Evolutionary conservation across 352 stramenopile genomes (phyloP).

Genomic region (Peronospora farinosa): DNA sequence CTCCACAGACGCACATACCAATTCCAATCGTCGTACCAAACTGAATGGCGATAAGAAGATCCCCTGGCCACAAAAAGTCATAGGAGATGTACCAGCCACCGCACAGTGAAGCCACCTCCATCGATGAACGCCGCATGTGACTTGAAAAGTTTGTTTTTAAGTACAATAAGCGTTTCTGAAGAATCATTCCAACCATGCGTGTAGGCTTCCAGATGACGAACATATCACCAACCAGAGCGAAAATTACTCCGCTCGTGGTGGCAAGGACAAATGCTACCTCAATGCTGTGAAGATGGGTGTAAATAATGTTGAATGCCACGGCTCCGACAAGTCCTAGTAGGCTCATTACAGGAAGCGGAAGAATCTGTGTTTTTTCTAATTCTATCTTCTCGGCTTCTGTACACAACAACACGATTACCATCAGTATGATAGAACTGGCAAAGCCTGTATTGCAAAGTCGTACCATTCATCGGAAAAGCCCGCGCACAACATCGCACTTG

Average conservation of each 20-base stretch:
- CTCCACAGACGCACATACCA: conserved; percentile 55
- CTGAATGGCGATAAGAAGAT: conserved; percentile 69
- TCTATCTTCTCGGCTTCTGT: conserved; percentile 37
- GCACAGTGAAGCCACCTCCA: conserved; percentile 51
- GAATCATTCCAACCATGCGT: conserved; percentile 63
- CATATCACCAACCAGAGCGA: conserved; percentile 72
- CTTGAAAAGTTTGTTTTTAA: conserved; percentile 50
- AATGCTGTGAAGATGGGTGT: conserved; percentile 74
- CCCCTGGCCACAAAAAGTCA: conserved; percentile 53
- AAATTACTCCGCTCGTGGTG: conserved; percentile 68
- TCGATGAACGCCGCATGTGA: conserved; percentile 46
- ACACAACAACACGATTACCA: neutral
- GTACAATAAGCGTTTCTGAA: conserved; percentile 74
- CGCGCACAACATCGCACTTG: conserved; percentile 56
- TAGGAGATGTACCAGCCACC: conserved; percentile 63
- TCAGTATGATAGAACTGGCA: neutral
- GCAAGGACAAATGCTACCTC: conserved; percentile 77
- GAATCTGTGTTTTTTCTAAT: conserved; percentile 58
- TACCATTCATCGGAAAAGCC: conserved; percentile 39
- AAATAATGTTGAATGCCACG: conserved; percentile 86
- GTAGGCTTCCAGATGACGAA: conserved; percentile 84
- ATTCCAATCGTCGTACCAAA: conserved; percentile 73
- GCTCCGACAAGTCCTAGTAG: conserved; percentile 67
- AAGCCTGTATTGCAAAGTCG: conserved; percentile 1
- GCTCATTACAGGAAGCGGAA: conserved; percentile 77